phyloP scores from a whole-genome alignment of 495 filamentous ascomycete genomes.

The Hypoxylon trugodes region DNA sequence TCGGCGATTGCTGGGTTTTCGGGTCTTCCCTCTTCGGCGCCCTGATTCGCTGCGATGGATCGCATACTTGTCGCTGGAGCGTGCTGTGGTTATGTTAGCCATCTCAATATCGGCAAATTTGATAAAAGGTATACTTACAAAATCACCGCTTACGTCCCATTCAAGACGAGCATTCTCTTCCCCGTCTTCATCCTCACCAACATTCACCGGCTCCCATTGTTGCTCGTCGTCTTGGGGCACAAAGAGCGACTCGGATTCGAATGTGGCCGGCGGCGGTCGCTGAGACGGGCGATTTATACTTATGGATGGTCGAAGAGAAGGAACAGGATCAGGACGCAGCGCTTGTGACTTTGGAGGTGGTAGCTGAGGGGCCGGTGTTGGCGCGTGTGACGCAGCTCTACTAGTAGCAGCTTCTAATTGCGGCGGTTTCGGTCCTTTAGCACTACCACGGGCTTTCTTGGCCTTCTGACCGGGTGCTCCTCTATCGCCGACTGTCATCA shows the following conservation, averaged over 20 bases:
- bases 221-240: conserved; percentile 78
- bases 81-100: conserved; percentile 46
- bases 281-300: conserved; percentile 50
- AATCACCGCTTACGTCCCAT: conserved; percentile 77
- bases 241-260: conserved; percentile 79
- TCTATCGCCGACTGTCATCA: conserved; percentile 93
- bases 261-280: conserved; percentile 66
- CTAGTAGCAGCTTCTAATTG: conserved; percentile 50
- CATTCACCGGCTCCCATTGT: conserved; percentile 82
- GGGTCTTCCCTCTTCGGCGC: conserved; percentile 42
- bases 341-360: conserved; percentile 27
- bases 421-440: conserved; percentile 41
- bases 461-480: conserved; percentile 51
- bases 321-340: conserved; percentile 34
- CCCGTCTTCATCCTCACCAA: conserved; percentile 74
- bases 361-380: conserved; percentile 29
- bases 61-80: conserved; percentile 49
- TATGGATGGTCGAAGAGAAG: conserved; percentile 42
- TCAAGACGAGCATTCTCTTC: conserved; percentile 65
- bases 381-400: conserved; percentile 47
- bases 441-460: conserved; percentile 45
- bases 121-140: conserved; percentile 46
- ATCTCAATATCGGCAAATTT: neutral
- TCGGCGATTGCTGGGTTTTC: conserved; percentile 43
- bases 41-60: conserved; percentile 29